A percentile compares a stretch with the other conserved stretches of the same genome.
phyloP scores from a whole-genome alignment of 2,329 filamentous ascomycete species.

The Pezicula rhizophila region DNA sequence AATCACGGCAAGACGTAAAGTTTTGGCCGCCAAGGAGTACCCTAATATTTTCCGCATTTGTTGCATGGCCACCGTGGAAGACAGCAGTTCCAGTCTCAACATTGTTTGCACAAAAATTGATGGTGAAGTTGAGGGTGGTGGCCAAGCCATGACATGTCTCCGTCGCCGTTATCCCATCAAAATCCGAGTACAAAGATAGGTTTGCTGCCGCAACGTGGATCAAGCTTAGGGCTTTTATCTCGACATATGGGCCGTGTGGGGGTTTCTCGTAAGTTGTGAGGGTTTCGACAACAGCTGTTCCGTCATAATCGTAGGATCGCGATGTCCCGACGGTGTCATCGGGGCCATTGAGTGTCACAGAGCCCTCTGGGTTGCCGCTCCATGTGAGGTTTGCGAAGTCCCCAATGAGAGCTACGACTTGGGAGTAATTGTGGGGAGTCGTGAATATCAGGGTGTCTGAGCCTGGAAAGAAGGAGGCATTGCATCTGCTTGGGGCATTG shows the following conservation, averaged over 20 bases:
- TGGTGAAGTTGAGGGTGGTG: slow-evolving; percentile 21
- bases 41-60: slow-evolving; percentile 16
- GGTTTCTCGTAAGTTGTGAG: slow-evolving; percentile 17
- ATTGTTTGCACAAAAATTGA: slow-evolving; percentile 21
- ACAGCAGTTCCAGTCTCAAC: slow-evolving; percentile 8
- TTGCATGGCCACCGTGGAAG: slow-evolving; percentile 15
- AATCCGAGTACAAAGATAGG: slow-evolving; percentile 17
- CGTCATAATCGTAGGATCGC: slow-evolving; percentile 14
- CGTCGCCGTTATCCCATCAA: slow-evolving; percentile 18
- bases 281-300: slow-evolving; percentile 17
- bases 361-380: slow-evolving; percentile 14
- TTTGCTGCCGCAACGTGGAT: slow-evolving; percentile 12
- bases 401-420: slow-evolving; percentile 23
- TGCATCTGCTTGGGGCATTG: slow-evolving; percentile 1
- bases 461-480: slow-evolving; percentile 6
- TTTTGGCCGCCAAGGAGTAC: slow-evolving; percentile 18
- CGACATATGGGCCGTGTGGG: slow-evolving; percentile 16
- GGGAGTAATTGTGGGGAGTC: slow-evolving; percentile 18
- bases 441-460: slow-evolving; percentile 16
- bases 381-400: slow-evolving; percentile 21
- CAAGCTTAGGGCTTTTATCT: slow-evolving; percentile 18
- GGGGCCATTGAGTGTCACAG: slow-evolving; percentile 18
- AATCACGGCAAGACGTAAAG: slow-evolving; percentile 16
- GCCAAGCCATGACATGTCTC: slow-evolving; percentile 16
- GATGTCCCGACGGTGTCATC: slow-evolving; percentile 21